phyloP scores from a whole-genome alignment of 2,329 filamentous ascomycete species.

The Ophiobolus disseminans region DNA sequence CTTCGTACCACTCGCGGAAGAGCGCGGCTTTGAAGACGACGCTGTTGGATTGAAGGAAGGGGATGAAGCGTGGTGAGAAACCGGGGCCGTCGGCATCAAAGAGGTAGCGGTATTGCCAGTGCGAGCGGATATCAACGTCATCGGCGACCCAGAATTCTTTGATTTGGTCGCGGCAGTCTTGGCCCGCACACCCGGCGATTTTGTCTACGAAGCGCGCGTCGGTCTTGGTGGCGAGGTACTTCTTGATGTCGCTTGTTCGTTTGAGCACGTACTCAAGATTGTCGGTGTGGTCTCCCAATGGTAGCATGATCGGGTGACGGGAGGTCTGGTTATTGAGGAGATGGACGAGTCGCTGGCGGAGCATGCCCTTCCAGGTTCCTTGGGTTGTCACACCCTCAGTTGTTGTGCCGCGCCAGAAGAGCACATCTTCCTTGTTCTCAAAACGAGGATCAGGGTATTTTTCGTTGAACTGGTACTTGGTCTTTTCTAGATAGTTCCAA shows the following conservation, averaged over 20 bases:
- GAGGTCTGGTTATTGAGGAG: conserved; percentile 52
- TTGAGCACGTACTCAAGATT: conserved; percentile 66
- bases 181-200: conserved; percentile 62
- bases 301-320: conserved; percentile 42
- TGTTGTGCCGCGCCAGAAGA: conserved; percentile 79
- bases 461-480: conserved; percentile 59
- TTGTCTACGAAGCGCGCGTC: conserved; percentile 67
- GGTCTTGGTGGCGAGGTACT: conserved; percentile 55
- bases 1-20: conserved; percentile 81
- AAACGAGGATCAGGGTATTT: conserved; percentile 64
- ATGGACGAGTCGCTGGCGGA: conserved; percentile 74
- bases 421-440: conserved; percentile 65
- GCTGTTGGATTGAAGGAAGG: conserved; percentile 69
- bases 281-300: conserved; percentile 57
- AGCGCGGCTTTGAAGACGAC: conserved; percentile 75
- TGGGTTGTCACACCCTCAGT: conserved; percentile 58
- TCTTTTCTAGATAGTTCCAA: conserved; percentile 68
- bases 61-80: conserved; percentile 70
- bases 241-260: conserved; percentile 61
- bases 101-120: conserved; percentile 73
- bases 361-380: conserved; percentile 71
- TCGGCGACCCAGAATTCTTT: conserved; percentile 59
- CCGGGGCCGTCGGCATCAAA: conserved; percentile 73
- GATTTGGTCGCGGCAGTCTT: conserved; percentile 61
- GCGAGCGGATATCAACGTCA: conserved; percentile 60